A percentile compares a stretch with the other conserved stretches of the same genome.
These are phyloP conservation scores for Dipteronia sinensis DNA, from an alignment of 345 rosid species.

Conservation along the genomic window DNA sequence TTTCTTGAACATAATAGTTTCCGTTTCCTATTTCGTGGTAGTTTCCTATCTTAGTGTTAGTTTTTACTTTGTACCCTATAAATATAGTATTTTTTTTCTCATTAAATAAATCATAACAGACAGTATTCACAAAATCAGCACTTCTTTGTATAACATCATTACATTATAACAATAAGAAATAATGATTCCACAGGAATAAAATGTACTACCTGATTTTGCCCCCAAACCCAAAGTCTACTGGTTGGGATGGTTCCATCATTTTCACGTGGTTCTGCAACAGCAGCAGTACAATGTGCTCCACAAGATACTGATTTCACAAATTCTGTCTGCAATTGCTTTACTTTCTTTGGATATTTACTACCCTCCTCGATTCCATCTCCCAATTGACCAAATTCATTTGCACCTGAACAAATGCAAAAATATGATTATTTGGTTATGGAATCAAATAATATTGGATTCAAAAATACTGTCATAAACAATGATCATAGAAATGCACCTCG, in stretches of 20 bases:
- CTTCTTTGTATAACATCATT: not conserved
- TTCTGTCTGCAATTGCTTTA: constrained; percentile 76
- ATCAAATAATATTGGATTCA: not conserved
- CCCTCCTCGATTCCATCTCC: constrained; percentile 97
- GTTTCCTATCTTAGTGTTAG: too few relatives aligned
- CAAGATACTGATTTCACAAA: constrained; percentile 89
- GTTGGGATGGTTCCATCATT: constrained; percentile 69
- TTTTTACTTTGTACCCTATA: too few relatives aligned
- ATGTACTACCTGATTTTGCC: constrained; percentile 82
- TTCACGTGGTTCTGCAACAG: constrained; percentile 76
- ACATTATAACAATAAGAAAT: not conserved
- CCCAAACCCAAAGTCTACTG: constrained; percentile 98
- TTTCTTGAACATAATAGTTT: too few relatives aligned
- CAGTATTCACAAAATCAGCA: not conserved
- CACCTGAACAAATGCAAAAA: constrained; percentile 47
- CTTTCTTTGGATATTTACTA: constrained; percentile 76
- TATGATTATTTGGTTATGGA: not conserved
- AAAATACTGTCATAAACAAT: not conserved
- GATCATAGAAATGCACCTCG: not conserved
- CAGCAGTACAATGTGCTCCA: constrained; percentile 94
- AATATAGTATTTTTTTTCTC: too few relatives aligned
- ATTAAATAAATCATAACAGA: too few relatives aligned
- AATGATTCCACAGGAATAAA: constrained; percentile 4
- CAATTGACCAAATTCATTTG: constrained; percentile 92
- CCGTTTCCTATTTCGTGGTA: too few relatives aligned